Conservation (phyloP, 2,329 filamentous ascomycete species). For the Colletotrichum sp. region DNA sequence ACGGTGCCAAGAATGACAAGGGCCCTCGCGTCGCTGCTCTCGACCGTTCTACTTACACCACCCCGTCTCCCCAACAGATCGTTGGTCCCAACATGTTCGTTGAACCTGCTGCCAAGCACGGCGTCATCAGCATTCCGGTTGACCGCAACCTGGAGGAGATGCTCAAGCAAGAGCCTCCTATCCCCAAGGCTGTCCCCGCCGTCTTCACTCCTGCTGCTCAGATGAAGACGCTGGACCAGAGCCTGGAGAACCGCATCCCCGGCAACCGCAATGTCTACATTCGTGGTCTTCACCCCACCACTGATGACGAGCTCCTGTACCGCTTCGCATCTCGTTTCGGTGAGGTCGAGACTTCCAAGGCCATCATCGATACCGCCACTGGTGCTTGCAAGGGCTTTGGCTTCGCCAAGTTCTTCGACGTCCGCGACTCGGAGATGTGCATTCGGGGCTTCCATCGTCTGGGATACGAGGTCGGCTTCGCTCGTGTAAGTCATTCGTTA, state of each 20-base stretch:
- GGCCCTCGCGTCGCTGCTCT: slow-evolving; percentile 62
- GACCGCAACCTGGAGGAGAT: slow-evolving; percentile 67
- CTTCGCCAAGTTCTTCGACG: slow-evolving; percentile 93
- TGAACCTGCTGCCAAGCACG: slow-evolving; percentile 46
- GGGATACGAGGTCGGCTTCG: slow-evolving; percentile 97
- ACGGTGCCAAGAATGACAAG: slow-evolving; percentile 62
- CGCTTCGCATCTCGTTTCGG: slow-evolving; percentile 88
- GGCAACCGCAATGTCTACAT: slow-evolving; percentile 99
- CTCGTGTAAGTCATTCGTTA: slow-evolving; percentile 66
- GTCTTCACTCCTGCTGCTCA: slow-evolving; percentile 85
- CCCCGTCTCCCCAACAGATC: slow-evolving; percentile 69
- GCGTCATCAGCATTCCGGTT: slow-evolving; percentile 35
- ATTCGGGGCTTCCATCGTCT: slow-evolving; percentile 94
- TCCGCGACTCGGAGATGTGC: slow-evolving; percentile 89
- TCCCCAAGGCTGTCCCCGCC: slow-evolving; percentile 89
- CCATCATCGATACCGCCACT: slow-evolving; percentile 94
- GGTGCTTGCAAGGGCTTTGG: slow-evolving; percentile 98
- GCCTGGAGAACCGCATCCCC: slow-evolving; percentile 86
- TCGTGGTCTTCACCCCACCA: slow-evolving; percentile 92
- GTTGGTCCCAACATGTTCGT: slow-evolving; percentile 44
- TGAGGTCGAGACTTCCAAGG: slow-evolving; percentile 94
- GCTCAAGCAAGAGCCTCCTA: slow-evolving; percentile 76
- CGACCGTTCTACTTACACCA: slow-evolving; percentile 70
- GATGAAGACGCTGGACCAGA: slow-evolving; percentile 90
- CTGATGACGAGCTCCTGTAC: slow-evolving; percentile 87